Conservation (phyloP, 805 yeast genomes). For the Wickerhamomyces alni region DNA sequence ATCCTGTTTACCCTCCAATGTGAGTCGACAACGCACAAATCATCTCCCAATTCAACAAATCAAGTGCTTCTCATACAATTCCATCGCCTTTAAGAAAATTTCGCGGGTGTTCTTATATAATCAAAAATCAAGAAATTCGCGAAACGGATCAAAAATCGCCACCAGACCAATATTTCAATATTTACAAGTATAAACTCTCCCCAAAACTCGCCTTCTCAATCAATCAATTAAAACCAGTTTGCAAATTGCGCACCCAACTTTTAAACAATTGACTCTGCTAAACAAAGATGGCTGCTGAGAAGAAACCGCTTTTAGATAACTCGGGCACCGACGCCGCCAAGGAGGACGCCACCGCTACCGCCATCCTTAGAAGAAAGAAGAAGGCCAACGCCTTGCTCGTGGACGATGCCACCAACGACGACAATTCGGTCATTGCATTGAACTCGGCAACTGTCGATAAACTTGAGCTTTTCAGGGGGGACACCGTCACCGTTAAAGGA, state of each 20-base stretch:
- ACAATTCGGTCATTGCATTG: slow-evolving; percentile 93
- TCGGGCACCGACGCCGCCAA: slow-evolving; percentile 56
- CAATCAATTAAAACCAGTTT: not conserved
- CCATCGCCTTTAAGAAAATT: too few species aligned
- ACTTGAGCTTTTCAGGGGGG: slow-evolving; percentile 94
- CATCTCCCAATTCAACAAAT: too few species aligned
- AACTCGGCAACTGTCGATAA: slow-evolving; percentile 93
- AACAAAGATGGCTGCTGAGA: slow-evolving; percentile 24
- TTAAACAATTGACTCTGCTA: not conserved
- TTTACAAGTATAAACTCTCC: too few species aligned
- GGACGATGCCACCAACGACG: slow-evolving; percentile 96
- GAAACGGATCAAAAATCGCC: too few species aligned
- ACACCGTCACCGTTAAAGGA: slow-evolving; percentile 94
- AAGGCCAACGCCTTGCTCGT: slow-evolving; percentile 89
- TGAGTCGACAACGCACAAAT: too few species aligned
- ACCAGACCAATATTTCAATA: too few species aligned
- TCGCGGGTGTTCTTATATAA: too few species aligned
- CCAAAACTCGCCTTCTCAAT: too few species aligned
- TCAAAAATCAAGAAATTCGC: too few species aligned
- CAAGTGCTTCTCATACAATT: too few species aligned
- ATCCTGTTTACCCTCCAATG: too few species aligned
- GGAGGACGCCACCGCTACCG: slow-evolving; percentile 86
- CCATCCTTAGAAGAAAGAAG: slow-evolving; percentile 95
- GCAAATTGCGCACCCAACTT: not conserved
- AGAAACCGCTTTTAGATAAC: slow-evolving; percentile 49